phyloP scores from a whole-genome alignment of 179 eudicot genomes.

The Silene coronaria region DNA sequence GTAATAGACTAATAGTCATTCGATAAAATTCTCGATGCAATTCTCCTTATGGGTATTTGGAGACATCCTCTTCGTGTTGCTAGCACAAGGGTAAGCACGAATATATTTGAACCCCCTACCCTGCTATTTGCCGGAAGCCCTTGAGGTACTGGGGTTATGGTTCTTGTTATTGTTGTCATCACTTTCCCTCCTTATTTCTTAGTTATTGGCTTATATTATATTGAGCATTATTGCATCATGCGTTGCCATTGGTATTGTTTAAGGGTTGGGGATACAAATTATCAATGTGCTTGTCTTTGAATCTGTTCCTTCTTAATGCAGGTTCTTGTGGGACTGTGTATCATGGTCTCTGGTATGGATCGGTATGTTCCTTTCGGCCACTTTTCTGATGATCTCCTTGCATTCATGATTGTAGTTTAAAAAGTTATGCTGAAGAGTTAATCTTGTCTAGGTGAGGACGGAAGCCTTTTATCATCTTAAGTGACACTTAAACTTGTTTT shows the following conservation, averaged over 20 bases:
- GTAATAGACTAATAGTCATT: no score
- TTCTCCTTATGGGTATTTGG: no score
- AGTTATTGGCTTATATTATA: neutral
- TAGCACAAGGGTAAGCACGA: no score
- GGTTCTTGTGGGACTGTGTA: no score
- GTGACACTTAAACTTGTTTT: neutral
- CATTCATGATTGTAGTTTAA: neutral
- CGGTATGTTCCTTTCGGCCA: constrained; percentile 58
- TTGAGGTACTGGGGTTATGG: neutral
- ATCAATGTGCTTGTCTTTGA: neutral
- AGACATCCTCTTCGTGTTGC: no score
- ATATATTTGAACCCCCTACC: no score
- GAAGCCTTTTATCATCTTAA: neutral
- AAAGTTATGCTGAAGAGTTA: neutral
- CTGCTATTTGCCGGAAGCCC: no score
- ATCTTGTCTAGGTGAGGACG: neutral
- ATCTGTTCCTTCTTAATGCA: constrained; percentile 29
- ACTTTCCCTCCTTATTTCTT: neutral
- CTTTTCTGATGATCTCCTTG: constrained; percentile 3
- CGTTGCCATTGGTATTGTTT: neutral
- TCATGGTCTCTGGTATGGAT: constrained; percentile 89
- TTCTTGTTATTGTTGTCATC: neutral
- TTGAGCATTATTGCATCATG: neutral
- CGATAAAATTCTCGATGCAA: no score
- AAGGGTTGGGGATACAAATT: neutral